Base-by-base conservation (phyloP, 768 basidiomycete species). In the Boletus rex-veris region DNA sequence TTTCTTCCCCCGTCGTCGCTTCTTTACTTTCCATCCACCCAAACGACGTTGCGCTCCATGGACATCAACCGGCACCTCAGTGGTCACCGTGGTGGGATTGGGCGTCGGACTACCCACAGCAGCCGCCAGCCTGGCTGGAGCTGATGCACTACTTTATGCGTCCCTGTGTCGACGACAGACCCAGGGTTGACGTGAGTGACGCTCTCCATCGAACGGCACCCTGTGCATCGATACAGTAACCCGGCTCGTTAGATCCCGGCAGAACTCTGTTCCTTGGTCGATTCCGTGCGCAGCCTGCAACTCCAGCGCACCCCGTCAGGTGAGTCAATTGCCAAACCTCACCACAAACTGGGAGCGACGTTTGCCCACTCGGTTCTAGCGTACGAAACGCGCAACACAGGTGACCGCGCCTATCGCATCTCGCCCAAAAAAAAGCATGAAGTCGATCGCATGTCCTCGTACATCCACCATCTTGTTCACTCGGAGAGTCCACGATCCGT, bases 341-440 rank as follows among this genome's bases (percentile, higher is more conserved):
- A 18, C 39, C 28, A n/a, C 9, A 19, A 33, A 33, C 33, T n/a
- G 30, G 14, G 36, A 18, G 15, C n/a, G 37, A 53, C 15, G 42
- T 45, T 46, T n/a, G 51, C 45, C 31, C 18, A 28, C 46, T 50
- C 30, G 21, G 45, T 8, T 28, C 31, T 26, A 62, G 58, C 43
- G 6, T 55, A 57, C 50, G 52, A 55, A 41, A 50, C 46, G 15
- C 38, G 35, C 42, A 21, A 19, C 28, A 50, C 44, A 16, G 41
- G 51, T 39, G 41, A 48, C 50, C 56, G 59, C 19, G 36, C 54
- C 26, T 66, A 67, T 31, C 84, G 87, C 15, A 84, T 88, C 80
- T 87, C 86, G 5, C 86, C 86, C 6, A 90, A 90, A 66, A 90
- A 90, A 64, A 71, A 73, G 3, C 88, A 90, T 57, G 88, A 90